Evolutionary conservation across 1,284 basidiomycete genomes (phyloP).

Genomic region (Flammula alnicola): DNA sequence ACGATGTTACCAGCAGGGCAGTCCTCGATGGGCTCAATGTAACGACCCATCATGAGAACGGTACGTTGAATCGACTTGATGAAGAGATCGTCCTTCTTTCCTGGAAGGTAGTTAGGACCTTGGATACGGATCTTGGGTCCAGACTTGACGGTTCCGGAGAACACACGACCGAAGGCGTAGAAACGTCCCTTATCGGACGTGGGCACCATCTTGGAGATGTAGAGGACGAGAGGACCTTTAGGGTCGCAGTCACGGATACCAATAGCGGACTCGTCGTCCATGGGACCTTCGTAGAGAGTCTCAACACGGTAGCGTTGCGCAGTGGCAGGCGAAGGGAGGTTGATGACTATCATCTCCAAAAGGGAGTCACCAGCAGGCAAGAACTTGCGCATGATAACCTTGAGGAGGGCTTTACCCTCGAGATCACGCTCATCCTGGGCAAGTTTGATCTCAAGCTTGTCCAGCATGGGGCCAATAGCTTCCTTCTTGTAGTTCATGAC

Average conservation of each 20-base stretch:
- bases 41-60: slow-evolving; percentile 99
- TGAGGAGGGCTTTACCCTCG: slow-evolving; percentile 97
- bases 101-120: slow-evolving; percentile 98
- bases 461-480: slow-evolving; percentile 82
- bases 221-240: slow-evolving; percentile 95
- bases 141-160: slow-evolving; percentile 96
- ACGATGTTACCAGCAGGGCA: slow-evolving; percentile 99
- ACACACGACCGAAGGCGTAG: slow-evolving; percentile 99
- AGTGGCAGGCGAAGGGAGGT: slow-evolving; percentile 95
- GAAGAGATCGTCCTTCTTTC: slow-evolving; percentile 99
- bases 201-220: slow-evolving; percentile 99
- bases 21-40: slow-evolving; percentile 98
- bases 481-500: slow-evolving; percentile 99
- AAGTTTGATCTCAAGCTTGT: slow-evolving; percentile 97
- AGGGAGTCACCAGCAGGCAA: slow-evolving; percentile 98
- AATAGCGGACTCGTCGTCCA: slow-evolving; percentile 99
- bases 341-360: slow-evolving; percentile 99
- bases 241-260: slow-evolving; percentile 99
- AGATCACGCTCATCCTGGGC: slow-evolving; percentile 90
- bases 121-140: slow-evolving; percentile 99
- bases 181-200: slow-evolving; percentile 99
- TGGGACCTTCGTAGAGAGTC: slow-evolving; percentile 99
- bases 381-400: slow-evolving; percentile 99
- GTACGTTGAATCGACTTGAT: slow-evolving; percentile 99
- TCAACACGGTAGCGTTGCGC: slow-evolving; percentile 99